Conservation (phyloP, 768 basidiomycete species). For the Lentinula guzmanii region DNA sequence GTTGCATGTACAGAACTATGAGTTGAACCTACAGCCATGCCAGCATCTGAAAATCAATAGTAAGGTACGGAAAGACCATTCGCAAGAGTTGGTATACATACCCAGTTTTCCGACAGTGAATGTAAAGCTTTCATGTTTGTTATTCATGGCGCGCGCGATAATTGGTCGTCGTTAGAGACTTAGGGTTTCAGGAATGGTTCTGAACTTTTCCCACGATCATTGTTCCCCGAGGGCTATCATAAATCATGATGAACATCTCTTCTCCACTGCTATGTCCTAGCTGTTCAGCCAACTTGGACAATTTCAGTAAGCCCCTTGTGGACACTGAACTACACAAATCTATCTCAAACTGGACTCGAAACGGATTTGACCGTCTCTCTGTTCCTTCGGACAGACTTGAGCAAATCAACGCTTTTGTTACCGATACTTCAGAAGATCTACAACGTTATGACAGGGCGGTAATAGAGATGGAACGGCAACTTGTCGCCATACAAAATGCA, state of each 20-base stretch:
- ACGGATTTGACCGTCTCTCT: background rate
- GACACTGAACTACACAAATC: background rate
- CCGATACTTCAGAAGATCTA: background rate
- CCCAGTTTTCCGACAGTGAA: constrained; percentile 97
- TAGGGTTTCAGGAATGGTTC: background rate
- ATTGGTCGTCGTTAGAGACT: background rate
- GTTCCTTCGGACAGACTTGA: background rate
- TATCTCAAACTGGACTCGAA: background rate
- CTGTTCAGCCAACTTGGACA: background rate
- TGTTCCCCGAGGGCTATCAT: no score
- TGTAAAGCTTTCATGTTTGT: constrained; percentile 57
- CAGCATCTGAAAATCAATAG: constrained; percentile 57
- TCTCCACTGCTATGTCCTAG: background rate
- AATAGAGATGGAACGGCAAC: background rate
- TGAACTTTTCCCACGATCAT: no score
- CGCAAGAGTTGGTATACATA: constrained; percentile 27
- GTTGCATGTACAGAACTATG: background rate
- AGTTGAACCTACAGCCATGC: constrained; percentile 70
- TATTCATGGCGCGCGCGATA: constrained; percentile 1
- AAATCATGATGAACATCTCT: background rate
- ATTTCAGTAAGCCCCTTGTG: background rate
- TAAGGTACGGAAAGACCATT: constrained; percentile 4
- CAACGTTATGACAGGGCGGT: background rate
- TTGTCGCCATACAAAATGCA: background rate
- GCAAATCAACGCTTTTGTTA: background rate